Evolutionary conservation across 1,284 basidiomycete species (phyloP).

Genomic region (Erythrobasidium hasegawianum): DNA sequence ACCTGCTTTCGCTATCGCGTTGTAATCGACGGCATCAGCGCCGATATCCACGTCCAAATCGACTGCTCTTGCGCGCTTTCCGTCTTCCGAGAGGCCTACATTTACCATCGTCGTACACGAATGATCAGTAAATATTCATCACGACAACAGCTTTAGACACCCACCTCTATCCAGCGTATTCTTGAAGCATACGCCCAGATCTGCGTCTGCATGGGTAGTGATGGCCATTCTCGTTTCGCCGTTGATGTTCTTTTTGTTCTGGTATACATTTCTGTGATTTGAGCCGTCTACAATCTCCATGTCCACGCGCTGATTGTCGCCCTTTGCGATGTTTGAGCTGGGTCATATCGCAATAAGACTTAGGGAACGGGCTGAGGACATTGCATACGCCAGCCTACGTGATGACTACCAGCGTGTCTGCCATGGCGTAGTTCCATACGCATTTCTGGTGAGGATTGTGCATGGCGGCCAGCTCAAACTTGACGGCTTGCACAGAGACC

Average conservation of each 20-base stretch:
- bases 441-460: constrained; percentile 72
- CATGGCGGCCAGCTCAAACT: constrained; percentile 69
- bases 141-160: constrained; percentile 47
- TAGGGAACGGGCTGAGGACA: no score
- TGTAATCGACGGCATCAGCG: constrained; percentile 97
- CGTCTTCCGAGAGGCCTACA: constrained; percentile 13
- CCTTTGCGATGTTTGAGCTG: constrained; percentile 41
- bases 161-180: constrained; percentile 70
- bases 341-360: no score
- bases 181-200: constrained; percentile 90
- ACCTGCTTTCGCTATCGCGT: constrained; percentile 91
- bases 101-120: background rate
- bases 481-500: constrained; percentile 59
- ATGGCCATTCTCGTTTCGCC: constrained; percentile 89
- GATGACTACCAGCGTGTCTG: constrained; percentile 82
- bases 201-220: constrained; percentile 87
- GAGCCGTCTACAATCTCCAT: constrained; percentile 91
- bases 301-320: constrained; percentile 66
- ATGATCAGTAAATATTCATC: background rate
- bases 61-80: constrained; percentile 55
- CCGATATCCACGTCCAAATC: constrained; percentile 97
- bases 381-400: constrained; percentile 55
- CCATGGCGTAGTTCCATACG: constrained; percentile 88
- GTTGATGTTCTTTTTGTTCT: constrained; percentile 80
- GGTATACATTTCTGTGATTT: constrained; percentile 80